Base-by-base conservation (phyloP, 2,329 filamentous ascomycete species). In the Emydomyces testavorans region DNA sequence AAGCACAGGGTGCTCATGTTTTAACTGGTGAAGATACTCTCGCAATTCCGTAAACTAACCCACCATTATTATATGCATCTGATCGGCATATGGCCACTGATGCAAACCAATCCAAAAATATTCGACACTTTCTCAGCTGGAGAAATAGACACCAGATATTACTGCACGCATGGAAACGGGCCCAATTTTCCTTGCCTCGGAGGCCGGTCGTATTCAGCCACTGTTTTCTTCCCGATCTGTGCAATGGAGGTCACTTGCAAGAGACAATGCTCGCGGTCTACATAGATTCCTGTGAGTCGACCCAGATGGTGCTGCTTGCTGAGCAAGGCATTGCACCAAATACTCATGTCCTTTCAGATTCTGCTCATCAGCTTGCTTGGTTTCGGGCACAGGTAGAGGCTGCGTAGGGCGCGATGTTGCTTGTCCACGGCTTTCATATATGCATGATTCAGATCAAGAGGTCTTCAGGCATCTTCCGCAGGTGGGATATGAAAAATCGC, bases 401-500 rank as follows among this genome's bases (percentile, higher is more conserved):
- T 16, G 20, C 20, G 26, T 13, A 10, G 6, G 32, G 6, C 23
- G 42, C 21, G 13, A 18, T 16, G 28, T 32, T 4, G 45, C 6
- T 11, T 36, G 43, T n/a, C 29, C 36, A 6, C 29, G 26, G 16
- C 50, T 46, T 20, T 54, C 52, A 32, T 53, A 54, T 29, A 42
- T 31, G 36, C 54, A 53, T 13, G 47, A 35, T 20, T 50, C 48
- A 2, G 50, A 46, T 20, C 50, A 46, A 2, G 52, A 43, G 53
- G 62, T 61, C 51, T 68, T 68, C 32, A 58, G 50, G 49, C 66
- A 69, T 15, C 66, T 61, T 16, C 60, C 57, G 49, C 66, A 69
- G 2, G 59, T 58, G 7, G 66, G 66, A 58, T 65, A 68, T 28
- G 63, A 62, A 29, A 66, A 63, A 52, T 69, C 67, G 49, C 67